Conservation (phyloP, 139 green algal genomes). For the Chlorella sorokiniana region DNA sequence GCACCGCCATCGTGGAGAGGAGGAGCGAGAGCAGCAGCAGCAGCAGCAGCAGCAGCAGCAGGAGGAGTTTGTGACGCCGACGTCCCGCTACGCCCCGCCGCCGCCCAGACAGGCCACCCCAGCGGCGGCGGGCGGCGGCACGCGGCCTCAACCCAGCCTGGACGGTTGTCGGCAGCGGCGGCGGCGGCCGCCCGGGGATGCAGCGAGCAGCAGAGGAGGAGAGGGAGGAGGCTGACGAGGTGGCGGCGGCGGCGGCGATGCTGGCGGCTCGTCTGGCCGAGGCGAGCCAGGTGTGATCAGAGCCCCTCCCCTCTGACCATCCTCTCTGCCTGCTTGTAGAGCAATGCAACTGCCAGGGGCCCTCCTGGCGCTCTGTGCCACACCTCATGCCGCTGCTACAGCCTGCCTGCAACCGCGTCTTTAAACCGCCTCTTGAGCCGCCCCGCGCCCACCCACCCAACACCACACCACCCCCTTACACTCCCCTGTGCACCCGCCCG, state of each 20-base stretch:
- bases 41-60: neutral
- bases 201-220: neutral
- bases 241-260: neutral
- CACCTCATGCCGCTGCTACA: no score
- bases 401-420: no score
- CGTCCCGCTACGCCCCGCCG: conserved; percentile 4
- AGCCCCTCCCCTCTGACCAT: no score
- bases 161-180: conserved; percentile 11
- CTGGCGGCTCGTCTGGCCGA: neutral
- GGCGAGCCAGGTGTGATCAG: no score
- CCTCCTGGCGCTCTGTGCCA: no score
- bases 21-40: neutral
- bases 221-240: neutral
- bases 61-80: conserved; percentile 12
- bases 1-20: no score
- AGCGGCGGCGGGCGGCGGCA: neutral
- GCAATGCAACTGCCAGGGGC: no score
- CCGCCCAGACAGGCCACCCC: neutral
- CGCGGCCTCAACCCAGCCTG: neutral
- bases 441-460: no score
- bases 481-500: no score
- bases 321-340: neutral
- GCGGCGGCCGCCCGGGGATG: neutral
- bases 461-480: no score
- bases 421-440: no score